Conservation (phyloP, 257 asterid genomes). For the Solanum microdontum region DNA sequence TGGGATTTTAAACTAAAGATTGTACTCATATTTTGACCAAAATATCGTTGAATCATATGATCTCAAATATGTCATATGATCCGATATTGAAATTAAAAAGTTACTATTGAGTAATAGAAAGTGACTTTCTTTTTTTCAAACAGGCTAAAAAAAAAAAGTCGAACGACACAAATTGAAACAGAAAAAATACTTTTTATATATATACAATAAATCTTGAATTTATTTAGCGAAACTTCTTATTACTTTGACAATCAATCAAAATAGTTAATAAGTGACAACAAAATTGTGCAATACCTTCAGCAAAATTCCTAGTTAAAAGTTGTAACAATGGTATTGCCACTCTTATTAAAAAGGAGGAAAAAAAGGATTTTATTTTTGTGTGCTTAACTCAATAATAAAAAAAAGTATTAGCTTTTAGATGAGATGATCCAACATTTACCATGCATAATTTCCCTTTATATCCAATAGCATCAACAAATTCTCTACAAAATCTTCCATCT, state of each 20-base stretch:
- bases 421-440: background rate
- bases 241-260: background rate
- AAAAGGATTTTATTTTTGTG: background rate
- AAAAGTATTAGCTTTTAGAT: rapidly evolving
- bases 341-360: background rate
- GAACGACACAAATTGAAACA: background rate
- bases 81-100: background rate
- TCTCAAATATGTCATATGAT: background rate
- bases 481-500: slow-evolving; percentile 66
- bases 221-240: background rate
- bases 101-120: background rate
- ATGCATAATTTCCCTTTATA: slow-evolving; percentile 49
- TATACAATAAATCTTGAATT: background rate
- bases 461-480: slow-evolving; percentile 55
- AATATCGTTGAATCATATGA: background rate
- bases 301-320: background rate
- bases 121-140: background rate
- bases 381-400: no score
- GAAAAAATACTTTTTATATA: no score
- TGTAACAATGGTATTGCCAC: background rate
- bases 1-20: background rate
- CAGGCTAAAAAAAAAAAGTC: no score
- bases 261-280: background rate
- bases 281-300: background rate
- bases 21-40: background rate